Conservation (phyloP, 139 green algal genomes). For the Chlamydomonas applanata region DNA sequence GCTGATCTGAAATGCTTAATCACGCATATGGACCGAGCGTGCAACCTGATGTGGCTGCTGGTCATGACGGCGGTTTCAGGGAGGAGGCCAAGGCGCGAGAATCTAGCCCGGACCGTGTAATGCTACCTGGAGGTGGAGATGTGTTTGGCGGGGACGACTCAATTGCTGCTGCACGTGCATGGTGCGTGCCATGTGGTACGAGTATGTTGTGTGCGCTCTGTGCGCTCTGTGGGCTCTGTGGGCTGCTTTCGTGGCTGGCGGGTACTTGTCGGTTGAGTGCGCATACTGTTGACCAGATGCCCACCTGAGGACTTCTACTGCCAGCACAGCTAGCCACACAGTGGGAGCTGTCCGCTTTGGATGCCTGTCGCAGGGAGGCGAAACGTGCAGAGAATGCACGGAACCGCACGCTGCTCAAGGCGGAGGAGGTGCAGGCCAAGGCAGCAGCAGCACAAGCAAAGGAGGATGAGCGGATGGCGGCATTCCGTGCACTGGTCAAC, state of each 20-base stretch:
- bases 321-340: no score
- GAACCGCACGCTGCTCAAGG: slow-evolving; percentile 15
- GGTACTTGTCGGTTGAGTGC: neutral
- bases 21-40: neutral
- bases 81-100: slow-evolving; percentile 47
- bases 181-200: no score
- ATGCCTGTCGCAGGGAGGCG: slow-evolving; percentile 14
- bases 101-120: slow-evolving; percentile 42
- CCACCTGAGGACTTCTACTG: no score
- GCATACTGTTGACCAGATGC: neutral
- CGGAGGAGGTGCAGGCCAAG: slow-evolving; percentile 28
- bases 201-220: no score
- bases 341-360: no score
- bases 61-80: slow-evolving; percentile 11
- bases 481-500: no score
- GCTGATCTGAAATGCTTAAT: neutral
- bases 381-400: slow-evolving; percentile 6
- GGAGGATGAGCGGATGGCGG: neutral
- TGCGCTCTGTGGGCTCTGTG: neutral
- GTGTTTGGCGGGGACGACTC: slow-evolving; percentile 61
- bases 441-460: slow-evolving; percentile 1
- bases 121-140: slow-evolving; percentile 48
- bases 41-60: neutral
- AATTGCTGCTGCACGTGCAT: slow-evolving; percentile 53
- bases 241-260: neutral